phyloP scores from a whole-genome alignment of 257 asterid genomes.

The Lycium barbarum region DNA sequence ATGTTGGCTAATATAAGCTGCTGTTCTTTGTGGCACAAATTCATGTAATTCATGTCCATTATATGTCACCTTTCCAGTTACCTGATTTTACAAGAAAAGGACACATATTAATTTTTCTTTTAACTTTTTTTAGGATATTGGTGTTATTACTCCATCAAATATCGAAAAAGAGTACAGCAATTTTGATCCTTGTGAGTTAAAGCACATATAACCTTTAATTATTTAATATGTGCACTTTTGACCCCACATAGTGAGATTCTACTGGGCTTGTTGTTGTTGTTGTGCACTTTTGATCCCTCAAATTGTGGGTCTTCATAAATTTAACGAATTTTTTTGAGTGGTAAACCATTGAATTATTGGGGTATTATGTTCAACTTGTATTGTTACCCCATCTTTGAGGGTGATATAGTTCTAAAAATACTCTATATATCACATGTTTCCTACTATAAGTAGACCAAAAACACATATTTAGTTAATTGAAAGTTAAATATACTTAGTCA shows the following conservation, averaged over 20 bases:
- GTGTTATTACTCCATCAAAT: neutral
- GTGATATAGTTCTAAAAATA: neutral
- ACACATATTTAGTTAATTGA: neutral
- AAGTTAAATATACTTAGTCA: neutral
- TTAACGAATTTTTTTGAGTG: neutral
- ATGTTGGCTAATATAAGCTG: slow-evolving; percentile 73
- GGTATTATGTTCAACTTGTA: neutral
- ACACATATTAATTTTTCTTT: neutral
- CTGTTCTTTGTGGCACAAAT: slow-evolving; percentile 65
- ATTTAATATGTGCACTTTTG: neutral
- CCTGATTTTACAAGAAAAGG: slow-evolving; percentile 35
- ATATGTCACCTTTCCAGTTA: slow-evolving; percentile 61
- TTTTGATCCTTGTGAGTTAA: neutral
- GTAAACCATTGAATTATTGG: too few relatives aligned
- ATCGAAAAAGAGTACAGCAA: neutral
- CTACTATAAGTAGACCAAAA: neutral
- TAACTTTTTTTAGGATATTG: neutral
- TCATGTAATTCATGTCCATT: slow-evolving; percentile 71
- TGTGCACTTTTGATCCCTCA: neutral
- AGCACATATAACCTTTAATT: too few relatives aligned
- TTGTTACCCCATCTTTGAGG: neutral
- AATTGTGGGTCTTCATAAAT: neutral
- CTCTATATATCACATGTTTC: neutral
- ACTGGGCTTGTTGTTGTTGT: too few relatives aligned
- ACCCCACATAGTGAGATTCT: too few relatives aligned